Percentiles rank a stretch among this genome's conserved stretches.
Evolutionary conservation across 345 rosid species (phyloP).

Genomic region (Rhodomyrtus tomentosa): DNA sequence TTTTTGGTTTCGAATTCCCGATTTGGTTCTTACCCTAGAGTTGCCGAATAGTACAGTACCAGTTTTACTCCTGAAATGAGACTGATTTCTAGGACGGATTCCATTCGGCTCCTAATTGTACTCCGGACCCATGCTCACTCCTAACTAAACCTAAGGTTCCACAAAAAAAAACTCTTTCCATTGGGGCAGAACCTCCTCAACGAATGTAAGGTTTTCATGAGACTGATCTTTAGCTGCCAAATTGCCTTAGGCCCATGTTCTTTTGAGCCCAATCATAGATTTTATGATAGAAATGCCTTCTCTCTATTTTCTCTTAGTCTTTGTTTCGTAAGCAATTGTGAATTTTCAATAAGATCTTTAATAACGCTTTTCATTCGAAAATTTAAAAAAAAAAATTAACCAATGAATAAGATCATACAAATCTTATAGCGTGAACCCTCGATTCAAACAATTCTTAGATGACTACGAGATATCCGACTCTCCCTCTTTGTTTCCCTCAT

Average conservation of each 20-base stretch:
- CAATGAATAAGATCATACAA: background rate
- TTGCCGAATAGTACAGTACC: too few species aligned
- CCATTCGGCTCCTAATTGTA: too few species aligned
- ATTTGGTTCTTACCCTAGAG: too few species aligned
- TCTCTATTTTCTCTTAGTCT: background rate
- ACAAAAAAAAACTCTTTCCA: background rate
- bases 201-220: background rate
- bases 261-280: background rate
- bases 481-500: background rate
- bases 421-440: background rate
- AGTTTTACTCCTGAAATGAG: too few species aligned
- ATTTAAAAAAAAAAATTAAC: background rate
- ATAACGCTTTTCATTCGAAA: background rate
- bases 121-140: too few species aligned
- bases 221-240: background rate
- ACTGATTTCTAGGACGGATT: too few species aligned
- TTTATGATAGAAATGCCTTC: background rate
- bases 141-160: background rate
- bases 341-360: background rate
- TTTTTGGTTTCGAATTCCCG: too few species aligned
- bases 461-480: background rate
- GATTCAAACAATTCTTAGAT: background rate
- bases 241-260: background rate
- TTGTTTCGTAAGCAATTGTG: background rate
- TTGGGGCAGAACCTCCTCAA: background rate